Evolutionary conservation across 148 eudicot species (phyloP), one percentile per base, ranked within the genome.

Genomic region (Selenicereus undatus): DNA sequence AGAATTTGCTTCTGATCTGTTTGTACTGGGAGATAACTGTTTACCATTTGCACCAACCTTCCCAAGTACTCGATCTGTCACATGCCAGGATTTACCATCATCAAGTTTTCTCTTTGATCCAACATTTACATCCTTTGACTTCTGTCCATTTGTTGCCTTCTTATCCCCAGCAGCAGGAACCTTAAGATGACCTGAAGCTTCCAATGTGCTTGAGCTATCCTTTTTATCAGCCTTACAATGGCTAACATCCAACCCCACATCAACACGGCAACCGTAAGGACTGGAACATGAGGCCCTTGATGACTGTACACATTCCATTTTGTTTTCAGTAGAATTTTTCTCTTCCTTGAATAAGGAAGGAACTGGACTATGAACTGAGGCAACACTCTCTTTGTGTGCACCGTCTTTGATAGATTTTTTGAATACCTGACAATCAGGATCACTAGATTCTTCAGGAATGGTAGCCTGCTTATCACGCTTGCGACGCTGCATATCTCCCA

Each of bases 71-170:
- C 73, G 77, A 85, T 78, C 85, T 64, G 82, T 85, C 13, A 62
- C 81, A 58, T 48, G 75, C 80, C 43, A 74, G 29, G 86, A 76
- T 84, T 81, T 81, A 71, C 32, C 51, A 43, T 54, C 82, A 54
- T 85, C 82, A 64, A 45, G 30, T 76, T 86, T 87, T 66, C 85
- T 89, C 86, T 86, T 90, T 76, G 82, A 69, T 79, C 85, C 86
- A 76, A 71, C 73, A 66, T 36, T 75, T 75, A 73, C 72, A n/a
- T 81, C 82, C 84, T 81, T 85, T 64, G 85, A 62, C 72, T 76
- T 86, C 73, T 79, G 78, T 35, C 89, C 87, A 80, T 88, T 83
- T 64, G 81, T 81, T 73, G 81, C 82, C 74, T 73, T 86, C 77
- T 84, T 92, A 48, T 79, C 87, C 74, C 81, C 85, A 52, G 80